Conservation (phyloP, 495 filamentous ascomycete genomes). For the Hyaloscypha variabilis region DNA sequence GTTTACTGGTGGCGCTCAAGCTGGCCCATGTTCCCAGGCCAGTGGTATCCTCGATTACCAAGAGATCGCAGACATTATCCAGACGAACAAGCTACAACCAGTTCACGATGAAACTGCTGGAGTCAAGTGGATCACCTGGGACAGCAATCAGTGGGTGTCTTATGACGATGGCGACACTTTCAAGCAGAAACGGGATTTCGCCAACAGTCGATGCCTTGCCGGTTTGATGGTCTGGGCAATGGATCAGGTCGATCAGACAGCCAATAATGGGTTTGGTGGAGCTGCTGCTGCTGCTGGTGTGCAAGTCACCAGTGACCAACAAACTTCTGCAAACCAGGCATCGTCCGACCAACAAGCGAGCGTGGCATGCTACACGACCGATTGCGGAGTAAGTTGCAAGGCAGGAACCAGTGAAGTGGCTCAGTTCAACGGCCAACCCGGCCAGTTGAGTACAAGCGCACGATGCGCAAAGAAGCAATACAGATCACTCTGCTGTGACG, state of each 20-base stretch:
- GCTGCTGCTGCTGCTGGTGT: too few species aligned
- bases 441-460: too few species aligned
- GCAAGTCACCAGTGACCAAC: constrained; percentile 17
- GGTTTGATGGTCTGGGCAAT: constrained; percentile 49
- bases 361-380: too few species aligned
- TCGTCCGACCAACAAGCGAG: too few species aligned
- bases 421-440: too few species aligned
- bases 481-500: constrained; percentile 16
- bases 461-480: neutral
- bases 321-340: too few species aligned
- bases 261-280: neutral
- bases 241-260: constrained; percentile 10
- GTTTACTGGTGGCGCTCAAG: constrained; percentile 29
- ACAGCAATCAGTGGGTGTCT: constrained; percentile 44
- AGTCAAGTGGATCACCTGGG: constrained; percentile 36
- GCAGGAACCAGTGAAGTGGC: too few species aligned
- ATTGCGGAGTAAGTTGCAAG: too few species aligned
- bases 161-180: constrained; percentile 47
- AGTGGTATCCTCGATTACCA: constrained; percentile 30
- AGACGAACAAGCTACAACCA: constrained; percentile 22
- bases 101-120: constrained; percentile 28
- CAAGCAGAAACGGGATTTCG: constrained; percentile 42
- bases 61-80: constrained; percentile 15
- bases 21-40: constrained; percentile 38
- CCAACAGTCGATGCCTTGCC: constrained; percentile 39